Conservation (phyloP, 306 rosid species). For the Arachis hypogaea region DNA sequence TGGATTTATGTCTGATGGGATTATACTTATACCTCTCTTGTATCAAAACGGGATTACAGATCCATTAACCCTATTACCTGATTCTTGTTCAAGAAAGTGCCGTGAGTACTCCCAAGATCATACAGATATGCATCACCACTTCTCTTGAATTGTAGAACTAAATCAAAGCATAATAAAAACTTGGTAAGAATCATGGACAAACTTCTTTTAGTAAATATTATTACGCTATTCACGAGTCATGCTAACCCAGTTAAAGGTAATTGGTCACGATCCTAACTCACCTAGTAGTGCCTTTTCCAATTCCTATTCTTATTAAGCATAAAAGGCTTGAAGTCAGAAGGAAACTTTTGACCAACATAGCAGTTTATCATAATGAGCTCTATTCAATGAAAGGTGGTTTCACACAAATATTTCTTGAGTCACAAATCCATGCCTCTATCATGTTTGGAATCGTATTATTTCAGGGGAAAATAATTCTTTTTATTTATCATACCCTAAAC, state of each 20-base stretch:
- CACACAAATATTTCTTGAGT: not conserved
- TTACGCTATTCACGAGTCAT: conserved; percentile 26
- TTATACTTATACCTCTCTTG: not conserved
- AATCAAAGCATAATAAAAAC: conserved; percentile 38
- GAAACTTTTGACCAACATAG: not conserved
- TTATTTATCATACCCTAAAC: not conserved
- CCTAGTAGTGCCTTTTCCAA: not conserved
- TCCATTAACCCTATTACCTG: conserved; percentile 47
- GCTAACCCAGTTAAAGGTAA: not conserved
- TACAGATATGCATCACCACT: conserved; percentile 83
- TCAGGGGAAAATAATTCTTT: not conserved
- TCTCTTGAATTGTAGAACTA: conserved; percentile 85
- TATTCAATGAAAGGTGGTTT: not conserved
- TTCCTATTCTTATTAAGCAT: not conserved
- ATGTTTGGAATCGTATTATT: not conserved
- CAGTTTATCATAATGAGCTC: not conserved
- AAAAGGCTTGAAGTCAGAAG: not conserved
- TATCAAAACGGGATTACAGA: not conserved
- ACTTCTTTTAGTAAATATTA: not conserved
- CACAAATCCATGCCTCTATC: not conserved
- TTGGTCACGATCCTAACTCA: not conserved
- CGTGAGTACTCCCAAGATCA: conserved; percentile 98
- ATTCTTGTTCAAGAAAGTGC: conserved; percentile 81
- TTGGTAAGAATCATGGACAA: conserved; percentile 29
- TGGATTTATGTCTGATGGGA: conserved; percentile 17